Evolutionary conservation across 192 early-diverging fungal genomes (phyloP), one percentile per base, ranked within the genome.

Genomic region (Linnemannia exigua): DNA sequence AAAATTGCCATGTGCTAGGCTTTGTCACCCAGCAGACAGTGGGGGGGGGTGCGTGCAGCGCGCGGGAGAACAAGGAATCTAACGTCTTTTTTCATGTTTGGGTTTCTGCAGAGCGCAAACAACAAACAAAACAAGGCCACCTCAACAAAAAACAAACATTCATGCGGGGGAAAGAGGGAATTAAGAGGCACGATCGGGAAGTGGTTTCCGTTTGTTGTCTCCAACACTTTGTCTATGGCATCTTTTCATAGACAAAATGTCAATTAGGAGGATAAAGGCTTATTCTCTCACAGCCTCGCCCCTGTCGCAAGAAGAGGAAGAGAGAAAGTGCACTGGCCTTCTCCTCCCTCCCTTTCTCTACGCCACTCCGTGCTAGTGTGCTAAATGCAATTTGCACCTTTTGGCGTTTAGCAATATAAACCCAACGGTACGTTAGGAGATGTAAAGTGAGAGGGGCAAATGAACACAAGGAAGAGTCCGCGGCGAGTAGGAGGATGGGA

Each of bases 331-430:
- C 58, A 63, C 58, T 63, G 58, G 58, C 67, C 37, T n/a, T n/a
- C n/a, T n/a, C 67, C 36, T 44, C 36, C 19, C 37, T 69, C 36
- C 67, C 1, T 41, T 38, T 69, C 31, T 67, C 35, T 33, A 67
- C 35, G 66, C 25, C n/a, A 31, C 61, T 28, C 41, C 2, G 33
- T 66, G 36, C 58, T 28, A 61, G 28, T 12, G n/a, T 25, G n/a
- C n/a, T n/a, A 28, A 61, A 61, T 61, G 28, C 58, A 61, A 54
- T 54, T 54, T 54, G n/a, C n/a, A 20, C 22, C 52, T 54, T n/a
- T 54, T 54, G 52, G n/a, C 52, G n/a, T 54, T 63, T 63, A 14
- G 58, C 28, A 63, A 63, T 63, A n/a, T n/a, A n/a, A n/a, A n/a
- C n/a, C n/a, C 31, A 63, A 63, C 8, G 58, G 58, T 31, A 63